Conservation (phyloP, 1,139 yeast genomes). For the Candida labiduridarum region DNA sequence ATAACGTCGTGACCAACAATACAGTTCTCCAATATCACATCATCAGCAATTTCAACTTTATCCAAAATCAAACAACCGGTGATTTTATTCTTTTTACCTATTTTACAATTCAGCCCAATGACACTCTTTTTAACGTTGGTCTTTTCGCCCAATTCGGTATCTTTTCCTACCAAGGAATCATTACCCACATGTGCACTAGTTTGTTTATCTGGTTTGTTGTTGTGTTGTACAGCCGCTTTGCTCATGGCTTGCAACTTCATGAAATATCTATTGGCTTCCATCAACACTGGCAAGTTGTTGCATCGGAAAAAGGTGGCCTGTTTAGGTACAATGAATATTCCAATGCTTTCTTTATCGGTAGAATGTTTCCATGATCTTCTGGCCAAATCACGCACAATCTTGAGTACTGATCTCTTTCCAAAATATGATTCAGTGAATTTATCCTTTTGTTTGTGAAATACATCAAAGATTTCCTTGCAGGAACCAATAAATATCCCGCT, state of each 20-base stretch:
- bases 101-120: conserved; percentile 71
- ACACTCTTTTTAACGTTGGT: conserved; percentile 84
- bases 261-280: conserved; percentile 87
- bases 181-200: conserved; percentile 81
- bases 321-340: conserved; percentile 64
- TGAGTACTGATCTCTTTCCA: conserved; percentile 55
- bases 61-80: conserved; percentile 84
- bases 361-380: conserved; percentile 91
- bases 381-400: conserved; percentile 82
- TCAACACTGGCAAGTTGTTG: conserved; percentile 75
- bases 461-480: conserved; percentile 43
- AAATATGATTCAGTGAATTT: conserved; percentile 43
- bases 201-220: conserved; percentile 45
- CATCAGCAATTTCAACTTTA: conserved; percentile 76
- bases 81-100: conserved; percentile 86
- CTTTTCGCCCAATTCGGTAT: conserved; percentile 66
- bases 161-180: conserved; percentile 74
- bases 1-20: conserved; percentile 72
- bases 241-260: conserved; percentile 54
- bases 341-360: conserved; percentile 57
- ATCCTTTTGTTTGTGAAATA: conserved; percentile 32
- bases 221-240: conserved; percentile 28
- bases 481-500: conserved; percentile 83
- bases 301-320: conserved; percentile 72
- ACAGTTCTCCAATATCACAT: conserved; percentile 85